Evolutionary conservation across 768 basidiomycete species (phyloP), one percentile per base, ranked within the genome.

Genomic region (Mycena rosella): DNA sequence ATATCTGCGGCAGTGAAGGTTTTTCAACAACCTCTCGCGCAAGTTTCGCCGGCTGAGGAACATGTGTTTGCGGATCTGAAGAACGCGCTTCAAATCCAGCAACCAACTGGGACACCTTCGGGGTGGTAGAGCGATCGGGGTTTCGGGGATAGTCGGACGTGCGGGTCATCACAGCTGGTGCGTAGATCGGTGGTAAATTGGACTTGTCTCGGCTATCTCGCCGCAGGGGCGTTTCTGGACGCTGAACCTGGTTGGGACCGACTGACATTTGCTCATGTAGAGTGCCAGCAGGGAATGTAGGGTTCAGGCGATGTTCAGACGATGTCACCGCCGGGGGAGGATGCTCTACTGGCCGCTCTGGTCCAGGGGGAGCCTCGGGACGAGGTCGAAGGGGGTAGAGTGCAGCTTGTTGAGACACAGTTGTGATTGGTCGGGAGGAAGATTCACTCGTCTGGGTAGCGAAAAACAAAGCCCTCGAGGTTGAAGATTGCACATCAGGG

Each of bases 21-120:
- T 60, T 59, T 38, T 58, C 60, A n/a, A 27, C 29, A 40, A 49
- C 27, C 32, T 62, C 64, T 40, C 51, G 57, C 26, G 15, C 53
- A 30, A 47, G 60, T 30, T 45, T 58, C 30, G 22, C 32, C 27
- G 22, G 60, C 9, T 24, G 54, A 22, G 49, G 40, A 34, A 52
- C 14, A 44, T 47, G 30, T 15, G 34, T 29, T 15, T 54, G 55
- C 13, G 45, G n/a, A 22, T 71, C 70, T 40, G 59, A 49, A 52
- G 65, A 53, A 38, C 70, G 65, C 8, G 70, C 70, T 55, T 71
- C 70, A 49, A 64, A 65, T 27, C 66, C 70, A 32, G 70, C 70
- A 7, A 71, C 66, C 10, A 71, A 53, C 34, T 61, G 66, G 48
- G 70, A 65, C 32, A 68, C 65, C 45, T 65, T 71, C 30, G 70